Base-by-base conservation (phyloP, 2,329 filamentous ascomycete species). In the Cladosporium sp. region DNA sequence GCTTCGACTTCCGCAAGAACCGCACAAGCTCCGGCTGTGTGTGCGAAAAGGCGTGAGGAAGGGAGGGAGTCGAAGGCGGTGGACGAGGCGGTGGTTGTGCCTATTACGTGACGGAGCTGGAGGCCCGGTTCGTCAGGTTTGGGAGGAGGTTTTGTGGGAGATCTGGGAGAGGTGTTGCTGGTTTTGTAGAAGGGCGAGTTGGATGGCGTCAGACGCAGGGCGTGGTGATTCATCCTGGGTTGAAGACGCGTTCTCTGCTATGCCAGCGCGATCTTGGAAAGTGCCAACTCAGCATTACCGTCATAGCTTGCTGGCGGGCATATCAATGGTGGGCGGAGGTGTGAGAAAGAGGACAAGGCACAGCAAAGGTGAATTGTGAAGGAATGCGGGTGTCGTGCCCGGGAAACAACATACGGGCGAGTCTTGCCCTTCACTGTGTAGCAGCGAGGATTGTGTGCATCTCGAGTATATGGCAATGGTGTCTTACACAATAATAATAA, bases 21-120 rank as follows among this genome's bases (percentile, higher is more conserved):
- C n/a, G 92, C 94, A 51, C 94, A 92, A 11, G 93, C 95, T 64
- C 95, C 95, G 10, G 95, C 94, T 68, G 93, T 93, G 76, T 96
- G 95, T 64, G 93, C 93, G 78, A 98, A 97, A 59, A 84, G 84
- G 65, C 81, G 81, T 62, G 85, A 89, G 14, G 89, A 86, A 48
- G 89, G 83, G 67, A 94, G 88, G 69, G 87, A 89, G 76, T 96
- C 93, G 78, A 99, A 96, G 68, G 91, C 92, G 75, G 91, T 93
- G 48, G 92, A 89, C 5, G 91, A 91, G 70, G 84, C 87, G 69
- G 92, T 94, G 8, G 94, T 98, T 26, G 93, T 96, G 56, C 95
- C 95, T 73, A 98, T 91, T 65, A 98, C 92, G 68, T 92, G 88
- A 76, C 89, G 89, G 67, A 97, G 82, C 46, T 89, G 89, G 53